These are phyloP conservation scores for Ganoderma multipileum DNA, from an alignment of 1,284 basidiomycete genomes.

Conservation along the genomic window DNA sequence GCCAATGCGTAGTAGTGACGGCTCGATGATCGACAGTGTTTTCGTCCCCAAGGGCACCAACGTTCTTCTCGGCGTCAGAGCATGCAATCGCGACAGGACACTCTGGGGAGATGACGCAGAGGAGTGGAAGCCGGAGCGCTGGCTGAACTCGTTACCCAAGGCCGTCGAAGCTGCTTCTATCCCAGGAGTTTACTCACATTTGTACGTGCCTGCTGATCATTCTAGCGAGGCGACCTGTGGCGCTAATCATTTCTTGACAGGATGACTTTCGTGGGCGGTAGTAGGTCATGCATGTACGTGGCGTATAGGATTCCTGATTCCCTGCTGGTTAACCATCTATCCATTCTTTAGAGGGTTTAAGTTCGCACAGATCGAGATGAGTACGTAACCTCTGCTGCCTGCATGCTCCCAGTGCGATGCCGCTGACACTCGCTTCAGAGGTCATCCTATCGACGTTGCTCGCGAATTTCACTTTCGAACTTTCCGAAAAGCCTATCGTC, in stretches of 20 bases:
- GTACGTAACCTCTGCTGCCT: constrained; percentile 29
- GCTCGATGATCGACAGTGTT: constrained; percentile 46
- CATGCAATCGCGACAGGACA: constrained; percentile 37
- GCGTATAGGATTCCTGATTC: background rate
- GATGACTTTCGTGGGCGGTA: constrained; percentile 30
- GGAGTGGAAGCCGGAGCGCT: constrained; percentile 41
- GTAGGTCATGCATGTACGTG: constrained; percentile 32
- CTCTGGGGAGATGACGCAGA: constrained; percentile 40
- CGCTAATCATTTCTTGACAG: background rate
- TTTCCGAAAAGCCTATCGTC: constrained; percentile 32
- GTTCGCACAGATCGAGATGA: constrained; percentile 35
- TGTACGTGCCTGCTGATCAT: constrained; percentile 24
- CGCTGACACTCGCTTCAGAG: constrained; percentile 24
- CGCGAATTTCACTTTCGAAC: constrained; percentile 31
- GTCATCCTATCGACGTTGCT: constrained; percentile 32
- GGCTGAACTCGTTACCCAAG: constrained; percentile 33
- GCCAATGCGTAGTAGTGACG: constrained; percentile 34
- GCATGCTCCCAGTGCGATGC: background rate
- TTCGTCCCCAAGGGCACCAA: constrained; percentile 49
- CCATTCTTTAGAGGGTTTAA: constrained; percentile 31
- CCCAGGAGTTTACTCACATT: constrained; percentile 36
- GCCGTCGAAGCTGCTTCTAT: constrained; percentile 27
- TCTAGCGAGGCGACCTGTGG: background rate
- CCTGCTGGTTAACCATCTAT: constrained; percentile 19
- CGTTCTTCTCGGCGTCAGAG: constrained; percentile 36